These are phyloP conservation scores for Pythium apleroticum DNA, from an alignment of 352 stramenopile species.

Conservation along the genomic window DNA sequence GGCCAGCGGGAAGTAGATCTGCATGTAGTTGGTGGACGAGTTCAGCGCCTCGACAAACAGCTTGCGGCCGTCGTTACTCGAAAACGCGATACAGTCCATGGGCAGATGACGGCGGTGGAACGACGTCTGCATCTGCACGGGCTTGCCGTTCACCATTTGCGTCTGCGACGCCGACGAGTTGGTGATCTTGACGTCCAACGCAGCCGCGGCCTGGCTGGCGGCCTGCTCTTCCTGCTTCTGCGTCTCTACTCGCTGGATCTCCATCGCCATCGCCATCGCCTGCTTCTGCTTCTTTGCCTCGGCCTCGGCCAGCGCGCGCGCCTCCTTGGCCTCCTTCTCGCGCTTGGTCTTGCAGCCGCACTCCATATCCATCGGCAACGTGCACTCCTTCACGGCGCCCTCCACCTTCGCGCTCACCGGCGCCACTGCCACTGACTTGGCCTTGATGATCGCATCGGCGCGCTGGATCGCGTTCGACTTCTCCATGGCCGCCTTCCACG, in stretches of 20 bases:
- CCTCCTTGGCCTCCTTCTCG: constrained; percentile 25
- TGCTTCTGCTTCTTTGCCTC: constrained; percentile 19
- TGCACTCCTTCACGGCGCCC: constrained; percentile 18
- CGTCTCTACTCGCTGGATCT: constrained; percentile 25
- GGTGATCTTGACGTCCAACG: constrained; percentile 11
- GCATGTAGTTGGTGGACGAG: constrained; percentile 62
- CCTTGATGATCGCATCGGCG: neutral
- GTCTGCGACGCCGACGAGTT: constrained; percentile 14
- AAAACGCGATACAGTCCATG: constrained; percentile 79
- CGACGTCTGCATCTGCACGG: constrained; percentile 39
- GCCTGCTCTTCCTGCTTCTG: neutral
- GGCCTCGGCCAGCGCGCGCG: constrained; percentile 18
- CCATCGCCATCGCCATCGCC: constrained; percentile 48
- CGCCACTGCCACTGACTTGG: neutral
- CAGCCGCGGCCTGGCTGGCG: neutral
- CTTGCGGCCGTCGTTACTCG: constrained; percentile 69
- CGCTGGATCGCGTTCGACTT: constrained; percentile 21
- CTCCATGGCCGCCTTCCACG: constrained; percentile 27
- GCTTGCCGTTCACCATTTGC: neutral
- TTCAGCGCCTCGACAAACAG: constrained; percentile 82
- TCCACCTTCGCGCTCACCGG: neutral
- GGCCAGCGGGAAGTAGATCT: constrained; percentile 92
- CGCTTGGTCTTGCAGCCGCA: constrained; percentile 33
- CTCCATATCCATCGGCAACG: constrained; percentile 30
- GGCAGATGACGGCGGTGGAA: constrained; percentile 87